A percentile compares a stretch with the other conserved stretches of the same genome.
These are phyloP conservation scores for Petunia hybrid DNA, from an alignment of 305 asterid genomes.

Conservation along the genomic window DNA sequence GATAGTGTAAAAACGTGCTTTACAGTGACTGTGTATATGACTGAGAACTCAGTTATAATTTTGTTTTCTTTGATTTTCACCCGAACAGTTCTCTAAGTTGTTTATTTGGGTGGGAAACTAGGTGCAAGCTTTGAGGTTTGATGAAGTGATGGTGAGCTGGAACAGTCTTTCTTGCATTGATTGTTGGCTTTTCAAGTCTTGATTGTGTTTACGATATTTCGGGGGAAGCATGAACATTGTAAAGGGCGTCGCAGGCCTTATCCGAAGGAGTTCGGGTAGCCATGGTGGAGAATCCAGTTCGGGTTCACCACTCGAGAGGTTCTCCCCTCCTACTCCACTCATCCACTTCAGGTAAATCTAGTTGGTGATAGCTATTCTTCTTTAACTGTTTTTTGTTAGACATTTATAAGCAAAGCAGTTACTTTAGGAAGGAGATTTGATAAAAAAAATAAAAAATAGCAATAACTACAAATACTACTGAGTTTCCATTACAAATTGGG, in stretches of 20 bases:
- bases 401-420: neutral
- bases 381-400: neutral
- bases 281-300: constrained; percentile 67
- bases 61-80: neutral
- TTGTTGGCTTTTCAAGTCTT: constrained; percentile 30
- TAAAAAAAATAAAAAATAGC: neutral
- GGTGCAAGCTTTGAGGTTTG: constrained; percentile 24
- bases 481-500: neutral
- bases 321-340: constrained; percentile 62
- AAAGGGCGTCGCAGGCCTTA: constrained; percentile 92
- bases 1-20: too few relatives aligned
- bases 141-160: constrained; percentile 39
- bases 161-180: constrained; percentile 30
- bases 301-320: constrained; percentile 62
- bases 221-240: constrained; percentile 83
- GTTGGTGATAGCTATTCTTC: neutral
- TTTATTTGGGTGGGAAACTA: constrained; percentile 7
- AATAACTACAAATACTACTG: neutral
- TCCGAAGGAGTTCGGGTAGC: constrained; percentile 78
- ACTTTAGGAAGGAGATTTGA: neutral
- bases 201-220: constrained; percentile 22
- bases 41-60: neutral
- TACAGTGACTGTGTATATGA: too few relatives aligned
- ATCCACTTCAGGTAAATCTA: constrained; percentile 73
- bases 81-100: neutral